phyloP scores from a whole-genome alignment of 2,329 filamentous ascomycete genomes.

The Dissoconium aciculare region DNA sequence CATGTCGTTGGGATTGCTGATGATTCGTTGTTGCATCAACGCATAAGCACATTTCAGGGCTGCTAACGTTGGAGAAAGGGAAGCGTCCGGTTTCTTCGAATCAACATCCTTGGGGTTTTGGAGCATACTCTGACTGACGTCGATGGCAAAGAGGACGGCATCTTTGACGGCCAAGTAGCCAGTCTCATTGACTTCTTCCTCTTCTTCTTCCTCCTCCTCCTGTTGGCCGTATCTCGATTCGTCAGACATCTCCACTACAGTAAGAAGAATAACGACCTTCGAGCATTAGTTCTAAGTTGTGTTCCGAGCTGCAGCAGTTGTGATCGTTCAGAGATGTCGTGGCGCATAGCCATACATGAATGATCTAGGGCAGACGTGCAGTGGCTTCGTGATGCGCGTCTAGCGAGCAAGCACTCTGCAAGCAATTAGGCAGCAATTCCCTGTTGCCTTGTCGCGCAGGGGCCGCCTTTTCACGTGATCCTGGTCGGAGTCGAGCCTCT shows the following conservation, averaged over 20 bases:
- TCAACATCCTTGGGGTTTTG: slow-evolving; percentile 45
- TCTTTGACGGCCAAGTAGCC: slow-evolving; percentile 87
- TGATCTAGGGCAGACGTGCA: too few relatives aligned
- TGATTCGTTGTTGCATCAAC: slow-evolving; percentile 96
- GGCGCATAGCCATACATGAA: too few relatives aligned
- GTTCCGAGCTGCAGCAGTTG: too few relatives aligned
- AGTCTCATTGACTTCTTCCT: slow-evolving; percentile 52
- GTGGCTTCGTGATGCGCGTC: too few relatives aligned
- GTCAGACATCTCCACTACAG: slow-evolving; percentile 12
- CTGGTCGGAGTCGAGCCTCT: too few relatives aligned
- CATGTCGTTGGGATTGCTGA: slow-evolving; percentile 91
- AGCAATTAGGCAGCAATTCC: too few relatives aligned
- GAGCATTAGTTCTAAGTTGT: too few relatives aligned
- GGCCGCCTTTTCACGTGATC: too few relatives aligned
- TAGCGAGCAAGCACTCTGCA: too few relatives aligned
- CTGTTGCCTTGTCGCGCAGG: too few relatives aligned
- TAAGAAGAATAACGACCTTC: too few relatives aligned
- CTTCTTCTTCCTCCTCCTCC: slow-evolving; percentile 49
- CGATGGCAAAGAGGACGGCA: slow-evolving; percentile 93
- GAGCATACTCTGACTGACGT: slow-evolving; percentile 80
- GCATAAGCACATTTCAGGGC: slow-evolving; percentile 88
- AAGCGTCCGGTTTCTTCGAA: slow-evolving; percentile 61
- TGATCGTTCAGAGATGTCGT: too few relatives aligned
- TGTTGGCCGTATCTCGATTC: slow-evolving; percentile 21
- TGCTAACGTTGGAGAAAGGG: slow-evolving; percentile 58